These are phyloP conservation scores for Paramecium biaurelia DNA, from an alignment of 73 alveolate species.

Conservation along the genomic window DNA sequence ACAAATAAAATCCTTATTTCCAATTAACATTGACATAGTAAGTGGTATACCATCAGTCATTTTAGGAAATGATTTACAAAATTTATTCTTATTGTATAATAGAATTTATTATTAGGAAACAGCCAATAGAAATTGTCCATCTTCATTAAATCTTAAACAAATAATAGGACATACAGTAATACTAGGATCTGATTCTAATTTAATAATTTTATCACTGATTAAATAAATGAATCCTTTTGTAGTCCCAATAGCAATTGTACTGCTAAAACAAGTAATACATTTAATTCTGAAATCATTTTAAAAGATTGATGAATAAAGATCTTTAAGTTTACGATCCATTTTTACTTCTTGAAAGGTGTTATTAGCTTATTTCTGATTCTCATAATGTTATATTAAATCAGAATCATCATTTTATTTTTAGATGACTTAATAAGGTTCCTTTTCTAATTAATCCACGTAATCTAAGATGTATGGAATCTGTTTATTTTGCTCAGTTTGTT, in stretches of 20 bases:
- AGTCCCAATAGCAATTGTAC: background rate
- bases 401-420: background rate
- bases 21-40: background rate
- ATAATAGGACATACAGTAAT: background rate
- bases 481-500: background rate
- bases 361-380: background rate
- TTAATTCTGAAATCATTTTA: background rate
- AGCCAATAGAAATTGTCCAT: background rate
- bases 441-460: slow-evolving; percentile 34
- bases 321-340: background rate
- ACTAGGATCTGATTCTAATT: slow-evolving; percentile 39
- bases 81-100: background rate
- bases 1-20: background rate
- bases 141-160: background rate
- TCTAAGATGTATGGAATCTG: background rate
- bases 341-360: background rate
- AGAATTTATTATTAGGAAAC: background rate
- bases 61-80: background rate
- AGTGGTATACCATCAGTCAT: background rate
- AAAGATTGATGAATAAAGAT: background rate
- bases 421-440: background rate
- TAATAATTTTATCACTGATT: background rate
- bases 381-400: background rate
- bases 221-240: background rate
- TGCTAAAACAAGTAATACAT: background rate